Conservation (phyloP, 1,284 basidiomycete genomes). For the Moesziomyces globuligerus region DNA sequence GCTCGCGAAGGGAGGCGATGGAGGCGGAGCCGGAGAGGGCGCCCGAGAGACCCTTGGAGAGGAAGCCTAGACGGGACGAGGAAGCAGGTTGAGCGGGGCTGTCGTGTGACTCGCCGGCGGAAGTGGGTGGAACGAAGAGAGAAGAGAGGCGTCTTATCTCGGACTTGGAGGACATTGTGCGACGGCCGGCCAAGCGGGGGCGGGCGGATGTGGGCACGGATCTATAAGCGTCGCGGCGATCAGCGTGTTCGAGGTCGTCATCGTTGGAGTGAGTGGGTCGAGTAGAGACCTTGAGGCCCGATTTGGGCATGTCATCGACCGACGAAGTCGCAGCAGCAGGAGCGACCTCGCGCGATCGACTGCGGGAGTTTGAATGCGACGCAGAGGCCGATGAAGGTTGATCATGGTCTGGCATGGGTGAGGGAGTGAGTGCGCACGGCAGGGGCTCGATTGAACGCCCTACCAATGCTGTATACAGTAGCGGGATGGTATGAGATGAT, state of each 20-base stretch:
- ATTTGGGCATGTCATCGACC: constrained; percentile 1
- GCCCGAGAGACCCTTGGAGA: constrained; percentile 13
- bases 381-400: no score
- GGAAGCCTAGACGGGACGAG: constrained; percentile 20
- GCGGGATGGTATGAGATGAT: no score
- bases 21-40: constrained; percentile 19
- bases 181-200: constrained; percentile 27
- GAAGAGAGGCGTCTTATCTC: constrained; percentile 34
- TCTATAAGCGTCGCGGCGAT: constrained; percentile 4
- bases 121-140: constrained; percentile 28
- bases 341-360: no score
- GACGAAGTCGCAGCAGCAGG: no score
- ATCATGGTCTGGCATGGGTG: no score
- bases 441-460: no score
- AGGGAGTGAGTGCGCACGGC: no score
- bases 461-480: no score
- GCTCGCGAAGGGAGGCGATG: constrained; percentile 28
- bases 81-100: constrained; percentile 1
- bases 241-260: not conserved
- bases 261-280: not conserved
- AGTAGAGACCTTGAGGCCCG: constrained; percentile 36
- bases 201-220: constrained; percentile 40
- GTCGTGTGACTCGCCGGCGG: constrained; percentile 1
- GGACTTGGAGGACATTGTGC: constrained; percentile 37
- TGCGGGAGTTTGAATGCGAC: no score